Evolutionary conservation across 164 flowering plant genomes (phyloP).

Genomic region (Annona cherimola): DNA sequence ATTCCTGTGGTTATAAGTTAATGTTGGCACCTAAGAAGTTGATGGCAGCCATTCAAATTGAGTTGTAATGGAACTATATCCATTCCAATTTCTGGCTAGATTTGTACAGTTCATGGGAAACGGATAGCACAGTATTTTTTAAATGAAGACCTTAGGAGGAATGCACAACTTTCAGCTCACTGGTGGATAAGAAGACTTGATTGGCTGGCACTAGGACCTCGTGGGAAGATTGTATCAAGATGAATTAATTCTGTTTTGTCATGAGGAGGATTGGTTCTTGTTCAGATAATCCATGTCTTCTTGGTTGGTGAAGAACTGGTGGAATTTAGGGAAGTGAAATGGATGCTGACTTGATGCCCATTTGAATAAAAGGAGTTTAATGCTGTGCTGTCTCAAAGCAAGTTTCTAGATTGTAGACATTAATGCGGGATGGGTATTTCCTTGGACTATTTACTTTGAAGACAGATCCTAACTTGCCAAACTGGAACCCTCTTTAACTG

Average conservation of each 20-base stretch:
- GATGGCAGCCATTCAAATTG: background rate
- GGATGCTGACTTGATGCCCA: conserved; percentile 1
- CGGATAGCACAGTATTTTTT: background rate
- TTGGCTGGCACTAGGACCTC: background rate
- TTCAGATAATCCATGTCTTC: background rate
- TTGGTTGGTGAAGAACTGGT: background rate
- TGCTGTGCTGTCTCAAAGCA: background rate
- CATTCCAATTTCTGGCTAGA: background rate
- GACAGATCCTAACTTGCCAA: background rate
- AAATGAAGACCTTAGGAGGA: background rate
- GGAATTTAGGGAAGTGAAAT: background rate
- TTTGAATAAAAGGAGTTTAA: too few relatives aligned
- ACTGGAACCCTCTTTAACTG: background rate
- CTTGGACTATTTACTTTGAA: background rate
- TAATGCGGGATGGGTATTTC: conserved; percentile 1
- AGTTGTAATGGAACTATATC: background rate
- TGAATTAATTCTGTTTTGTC: background rate
- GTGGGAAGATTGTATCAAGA: background rate
- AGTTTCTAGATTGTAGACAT: background rate
- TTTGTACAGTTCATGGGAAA: background rate
- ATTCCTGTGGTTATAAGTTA: conserved; percentile 5
- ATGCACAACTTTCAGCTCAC: background rate
- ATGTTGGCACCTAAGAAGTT: background rate
- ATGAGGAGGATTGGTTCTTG: background rate
- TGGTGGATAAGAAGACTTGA: background rate